A percentile compares a stretch with the other conserved stretches of the same genome.
Evolutionary conservation across 1,139 yeast genomes (phyloP).

Genomic region (Lodderomyces pseudojiufengensis): DNA sequence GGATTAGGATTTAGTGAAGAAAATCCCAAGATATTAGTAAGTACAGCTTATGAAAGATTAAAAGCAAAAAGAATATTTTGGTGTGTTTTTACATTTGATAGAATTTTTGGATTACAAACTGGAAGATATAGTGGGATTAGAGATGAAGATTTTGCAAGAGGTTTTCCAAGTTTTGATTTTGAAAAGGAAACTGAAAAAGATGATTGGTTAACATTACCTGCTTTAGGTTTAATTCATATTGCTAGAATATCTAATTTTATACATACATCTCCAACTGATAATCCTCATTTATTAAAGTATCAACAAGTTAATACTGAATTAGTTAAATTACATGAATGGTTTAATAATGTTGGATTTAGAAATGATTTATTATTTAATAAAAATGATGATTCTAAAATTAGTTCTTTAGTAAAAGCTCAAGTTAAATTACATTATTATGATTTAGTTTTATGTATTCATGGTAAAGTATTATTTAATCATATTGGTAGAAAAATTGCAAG

Average conservation of each 20-base stretch:
- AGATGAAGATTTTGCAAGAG: slow-evolving; percentile 31
- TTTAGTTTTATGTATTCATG: slow-evolving; percentile 34
- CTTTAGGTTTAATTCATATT: slow-evolving; percentile 46
- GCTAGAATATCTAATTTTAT: slow-evolving; percentile 37
- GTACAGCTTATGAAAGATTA: slow-evolving; percentile 43
- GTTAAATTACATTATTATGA: slow-evolving; percentile 43
- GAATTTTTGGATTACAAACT: slow-evolving; percentile 51
- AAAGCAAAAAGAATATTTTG: slow-evolving; percentile 57
- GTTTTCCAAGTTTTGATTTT: slow-evolving; percentile 34
- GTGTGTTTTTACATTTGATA: slow-evolving; percentile 55
- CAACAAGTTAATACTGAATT: slow-evolving; percentile 36
- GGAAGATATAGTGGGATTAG: slow-evolving; percentile 48
- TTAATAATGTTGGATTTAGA: slow-evolving; percentile 35
- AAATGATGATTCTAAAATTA: slow-evolving; percentile 11
- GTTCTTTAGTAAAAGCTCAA: slow-evolving; percentile 32
- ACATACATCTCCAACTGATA: slow-evolving; percentile 27
- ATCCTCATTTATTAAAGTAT: slow-evolving; percentile 26
- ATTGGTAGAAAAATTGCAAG: slow-evolving; percentile 31
- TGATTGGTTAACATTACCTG: slow-evolving; percentile 53
- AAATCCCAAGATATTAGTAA: slow-evolving; percentile 15
- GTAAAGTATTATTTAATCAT: slow-evolving; percentile 32
- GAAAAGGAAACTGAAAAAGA: slow-evolving; percentile 33
- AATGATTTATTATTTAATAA: slow-evolving; percentile 27
- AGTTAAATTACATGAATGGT: slow-evolving; percentile 29
- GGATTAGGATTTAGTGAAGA: slow-evolving; percentile 39